phyloP scores from a whole-genome alignment of 495 filamentous ascomycete genomes.

The Oleoguttula mirabilis region DNA sequence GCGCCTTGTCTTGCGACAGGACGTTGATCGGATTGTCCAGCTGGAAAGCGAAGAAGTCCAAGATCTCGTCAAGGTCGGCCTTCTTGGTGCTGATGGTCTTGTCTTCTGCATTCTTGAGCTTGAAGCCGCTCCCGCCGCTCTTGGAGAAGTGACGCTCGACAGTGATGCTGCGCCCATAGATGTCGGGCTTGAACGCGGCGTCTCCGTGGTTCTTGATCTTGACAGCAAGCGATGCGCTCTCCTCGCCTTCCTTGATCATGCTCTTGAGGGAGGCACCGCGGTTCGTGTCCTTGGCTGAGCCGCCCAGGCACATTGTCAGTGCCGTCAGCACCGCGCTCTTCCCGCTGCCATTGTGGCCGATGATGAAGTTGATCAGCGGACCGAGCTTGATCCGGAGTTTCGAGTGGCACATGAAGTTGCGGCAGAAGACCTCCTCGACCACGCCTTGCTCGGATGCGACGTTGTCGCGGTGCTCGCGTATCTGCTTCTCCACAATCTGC shows the following conservation, averaged over 20 bases:
- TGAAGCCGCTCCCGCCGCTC: conserved; percentile 69
- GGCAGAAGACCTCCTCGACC: conserved; percentile 68
- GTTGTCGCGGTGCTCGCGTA: conserved; percentile 47
- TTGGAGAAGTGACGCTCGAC: conserved; percentile 81
- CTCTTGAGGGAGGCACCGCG: conserved; percentile 81
- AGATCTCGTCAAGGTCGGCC: conserved; percentile 80
- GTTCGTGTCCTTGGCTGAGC: conserved; percentile 90
- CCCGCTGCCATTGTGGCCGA: conserved; percentile 96
- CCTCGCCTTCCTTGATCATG: conserved; percentile 83
- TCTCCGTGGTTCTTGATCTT: conserved; percentile 81
- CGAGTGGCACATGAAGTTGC: conserved; percentile 91
- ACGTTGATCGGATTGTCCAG: conserved; percentile 97
- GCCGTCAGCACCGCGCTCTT: conserved; percentile 96
- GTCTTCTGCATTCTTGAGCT: conserved; percentile 61
- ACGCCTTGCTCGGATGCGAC: conserved; percentile 70
- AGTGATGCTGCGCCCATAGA: conserved; percentile 76
- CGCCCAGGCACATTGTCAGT: conserved; percentile 84
- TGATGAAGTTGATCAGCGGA: conserved; percentile 92
- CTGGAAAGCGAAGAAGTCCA: conserved; percentile 84
- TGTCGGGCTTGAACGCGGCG: conserved; percentile 68
- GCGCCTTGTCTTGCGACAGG: conserved; percentile 90
- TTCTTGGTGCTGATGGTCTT: conserved; percentile 72
- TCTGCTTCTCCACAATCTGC: conserved; percentile 54
- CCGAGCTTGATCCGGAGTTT: conserved; percentile 71
- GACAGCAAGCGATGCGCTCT: conserved; percentile 55